Evolutionary conservation across 2,329 filamentous ascomycete genomes (phyloP), one percentile per base, ranked within the genome.

Genomic region (Hypoxylon sp.): DNA sequence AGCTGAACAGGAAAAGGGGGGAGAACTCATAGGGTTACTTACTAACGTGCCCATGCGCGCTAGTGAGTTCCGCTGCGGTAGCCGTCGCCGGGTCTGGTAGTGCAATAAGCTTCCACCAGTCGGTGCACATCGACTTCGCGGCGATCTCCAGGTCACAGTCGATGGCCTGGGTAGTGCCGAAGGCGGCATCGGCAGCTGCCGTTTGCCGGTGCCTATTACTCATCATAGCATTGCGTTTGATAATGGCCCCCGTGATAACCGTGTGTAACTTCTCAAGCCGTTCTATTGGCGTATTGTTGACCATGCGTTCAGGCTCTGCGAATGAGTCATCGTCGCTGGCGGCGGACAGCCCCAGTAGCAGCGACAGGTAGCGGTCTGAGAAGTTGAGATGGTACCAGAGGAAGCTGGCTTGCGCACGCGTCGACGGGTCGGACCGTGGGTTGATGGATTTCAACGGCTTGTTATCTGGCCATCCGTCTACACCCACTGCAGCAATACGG

Each of bases 331-430:
- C 80, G 2, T 76, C 74, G 0, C 76, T 78, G 5, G 79, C 81
- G 17, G 79, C 77, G 0, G 84, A 77, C 4, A 86, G 76, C 0
- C 83, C 84, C 0, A 87, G 78, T 15, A 86, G 75, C 2, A 87
- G 76, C 0, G 81, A 85, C 7, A 85, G 67, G 58, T 82, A 82
- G 5, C 84, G 80, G 57, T 87, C 85, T 44, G 74, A 77, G 65
- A 77, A 79, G 59, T 82, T 79, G 39, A 85, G 79, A 37, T 80
- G 80, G 68, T 79, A 81, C 84, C 84, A 87, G 5, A 86, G 69
- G 2, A 70, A 59, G 56, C 62, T 72, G 13, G 70, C 76, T 4
- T 73, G 72, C 6, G 79, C 72, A 13, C 72, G 64, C 1, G 59
- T 65, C 28, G 62, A 59, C 1, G 75, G 75, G 22, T 79, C 71